Percentiles rank a stretch among this genome's conserved stretches.
phyloP scores from a whole-genome alignment of 495 filamentous ascomycete species.

The Podospora bellae-mahoneyi region DNA sequence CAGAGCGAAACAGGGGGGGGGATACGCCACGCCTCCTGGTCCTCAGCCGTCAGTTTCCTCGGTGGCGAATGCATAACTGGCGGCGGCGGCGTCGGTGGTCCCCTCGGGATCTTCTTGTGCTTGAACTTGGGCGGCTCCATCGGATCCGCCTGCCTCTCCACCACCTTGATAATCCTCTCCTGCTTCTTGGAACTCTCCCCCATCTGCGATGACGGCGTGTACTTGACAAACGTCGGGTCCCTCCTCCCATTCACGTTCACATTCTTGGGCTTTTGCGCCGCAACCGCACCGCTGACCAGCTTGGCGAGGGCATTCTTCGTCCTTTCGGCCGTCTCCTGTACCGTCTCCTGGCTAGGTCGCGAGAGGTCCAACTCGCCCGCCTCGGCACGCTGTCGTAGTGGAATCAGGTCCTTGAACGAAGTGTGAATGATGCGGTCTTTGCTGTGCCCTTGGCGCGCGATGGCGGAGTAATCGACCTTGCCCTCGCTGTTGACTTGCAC shows the following conservation, averaged over 20 bases:
- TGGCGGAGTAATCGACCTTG: constrained; percentile 94
- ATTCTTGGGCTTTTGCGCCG: constrained; percentile 93
- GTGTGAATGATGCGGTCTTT: constrained; percentile 84
- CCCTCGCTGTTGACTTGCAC: constrained; percentile 88
- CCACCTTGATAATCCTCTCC: constrained; percentile 97
- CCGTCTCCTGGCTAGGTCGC: constrained; percentile 78
- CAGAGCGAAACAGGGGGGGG: constrained; percentile 91
- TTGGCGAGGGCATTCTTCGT: constrained; percentile 80
- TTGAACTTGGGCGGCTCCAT: constrained; percentile 99
- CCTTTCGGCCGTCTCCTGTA: constrained; percentile 75
- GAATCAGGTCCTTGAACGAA: constrained; percentile 95
- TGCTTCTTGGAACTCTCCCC: constrained; percentile 83
- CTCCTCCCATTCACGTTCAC: constrained; percentile 71
- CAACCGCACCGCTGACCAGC: constrained; percentile 79
- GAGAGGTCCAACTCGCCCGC: constrained; percentile 90
- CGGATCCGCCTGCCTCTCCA: constrained; percentile 84
- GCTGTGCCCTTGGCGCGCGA: constrained; percentile 84
- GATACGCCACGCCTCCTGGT: constrained; percentile 96
- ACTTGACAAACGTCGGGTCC: constrained; percentile 91
- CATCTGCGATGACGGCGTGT: constrained; percentile 96
- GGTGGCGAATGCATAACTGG: constrained; percentile 96
- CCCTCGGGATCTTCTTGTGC: constrained; percentile 95
- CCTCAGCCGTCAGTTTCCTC: constrained; percentile 90
- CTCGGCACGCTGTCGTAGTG: constrained; percentile 87
- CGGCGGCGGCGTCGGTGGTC: constrained; percentile 86